Evolutionary conservation across 768 basidiomycete species (phyloP).

Genomic region (Grammothele lineata): DNA sequence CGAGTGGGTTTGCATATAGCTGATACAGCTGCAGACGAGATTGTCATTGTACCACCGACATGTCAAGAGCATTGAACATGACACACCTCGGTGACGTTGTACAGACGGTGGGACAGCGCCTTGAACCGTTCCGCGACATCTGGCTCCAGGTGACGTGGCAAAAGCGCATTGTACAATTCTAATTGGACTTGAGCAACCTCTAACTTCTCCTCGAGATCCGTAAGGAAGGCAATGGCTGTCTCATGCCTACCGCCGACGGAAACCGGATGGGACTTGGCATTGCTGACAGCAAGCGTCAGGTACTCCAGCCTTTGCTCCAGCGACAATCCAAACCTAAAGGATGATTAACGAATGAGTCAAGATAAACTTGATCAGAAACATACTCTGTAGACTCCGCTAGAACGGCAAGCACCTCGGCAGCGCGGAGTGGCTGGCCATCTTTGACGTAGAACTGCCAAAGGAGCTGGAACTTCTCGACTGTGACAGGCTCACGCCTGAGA

Average conservation of each 20-base stretch:
- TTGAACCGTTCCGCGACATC: conserved; percentile 62
- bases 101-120: conserved; percentile 53
- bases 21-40: conserved; percentile 65
- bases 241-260: conserved; percentile 75
- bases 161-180: conserved; percentile 74
- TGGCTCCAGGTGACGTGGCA: conserved; percentile 49
- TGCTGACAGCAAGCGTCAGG: conserved; percentile 89
- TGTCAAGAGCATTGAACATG: neutral
- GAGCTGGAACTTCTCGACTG: conserved; percentile 79
- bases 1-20: conserved; percentile 82
- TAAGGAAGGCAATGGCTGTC: conserved; percentile 93
- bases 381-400: conserved; percentile 85
- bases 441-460: conserved; percentile 98
- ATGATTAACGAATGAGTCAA: neutral
- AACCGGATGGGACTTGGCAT: conserved; percentile 92
- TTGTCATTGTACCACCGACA: too few relatives aligned
- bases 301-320: conserved; percentile 83
- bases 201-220: conserved; percentile 90
- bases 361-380: conserved; percentile 25
- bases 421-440: conserved; percentile 79
- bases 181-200: conserved; percentile 96
- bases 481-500: conserved; percentile 74
- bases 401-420: conserved; percentile 78
- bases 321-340: conserved; percentile 54
- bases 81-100: conserved; percentile 82